Evolutionary conservation across 2,329 filamentous ascomycete species (phyloP), one percentile per base, ranked within the genome.

Genomic region (Dothideomycetidae sp.): DNA sequence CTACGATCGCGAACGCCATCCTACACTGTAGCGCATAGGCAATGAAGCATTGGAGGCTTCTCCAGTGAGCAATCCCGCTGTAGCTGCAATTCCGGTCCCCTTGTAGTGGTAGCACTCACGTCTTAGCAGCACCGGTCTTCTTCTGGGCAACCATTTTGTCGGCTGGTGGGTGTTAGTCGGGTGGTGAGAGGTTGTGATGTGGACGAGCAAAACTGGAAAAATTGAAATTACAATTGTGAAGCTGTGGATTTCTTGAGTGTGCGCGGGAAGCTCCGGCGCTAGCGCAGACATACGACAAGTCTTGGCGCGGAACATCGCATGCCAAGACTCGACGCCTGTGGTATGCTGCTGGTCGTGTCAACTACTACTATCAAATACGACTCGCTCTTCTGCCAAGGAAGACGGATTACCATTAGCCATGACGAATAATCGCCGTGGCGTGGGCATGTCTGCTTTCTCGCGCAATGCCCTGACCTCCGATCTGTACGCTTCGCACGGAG

Each of bases 401-500:
- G 11, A 10, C 16, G n/a, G 5, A 31, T n/a, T 23, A 12, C 35
- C 43, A 43, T 11, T 7, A 36, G 18, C 21, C 7, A 66, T 65
- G 62, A 54, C 61, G 42, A 60, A 56, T 41, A 58, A 56, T 46
- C 77, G 80, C 50, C 83, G 83, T 61, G 84, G 84, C 46, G 84
- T 93, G 43, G 88, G 88, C 52, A 76, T 96, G 41, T 85, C 80
- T 19, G 86, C 86, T 54, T 92, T 94, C 54, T 81, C 85, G 58
- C 81, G 85, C 48, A 81, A 77, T 44, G 81, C 78, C 38, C 75
- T 93, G 45, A 81, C 85, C 7, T 82, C 79, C 17, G 81, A 86
- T 37, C 86, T 90, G 52, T 96, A 88, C 64, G 85, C 86, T 42
- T 79, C 75, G 16, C 88, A 94, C 67, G 90, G 90, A 54, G 81